Evolutionary conservation across 495 filamentous ascomycete genomes (phyloP).

Genomic region (Extremus antarcticus): DNA sequence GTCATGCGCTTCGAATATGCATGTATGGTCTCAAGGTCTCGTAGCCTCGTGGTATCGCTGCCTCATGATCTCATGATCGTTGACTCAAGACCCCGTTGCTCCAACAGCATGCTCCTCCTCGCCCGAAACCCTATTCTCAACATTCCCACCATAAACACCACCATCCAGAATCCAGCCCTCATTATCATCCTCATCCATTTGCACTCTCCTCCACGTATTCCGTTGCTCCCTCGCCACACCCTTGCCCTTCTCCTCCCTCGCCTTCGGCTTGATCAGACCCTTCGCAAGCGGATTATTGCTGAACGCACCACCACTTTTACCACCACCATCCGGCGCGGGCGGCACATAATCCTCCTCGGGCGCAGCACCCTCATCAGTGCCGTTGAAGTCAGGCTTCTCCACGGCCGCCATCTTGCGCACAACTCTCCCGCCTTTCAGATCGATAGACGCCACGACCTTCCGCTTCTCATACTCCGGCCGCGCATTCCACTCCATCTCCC

Average conservation of each 20-base stretch:
- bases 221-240: conserved; percentile 32
- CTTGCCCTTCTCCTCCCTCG: conserved; percentile 30
- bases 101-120: conserved; percentile 37
- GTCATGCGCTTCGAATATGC: no score
- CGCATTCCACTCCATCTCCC: conserved; percentile 84
- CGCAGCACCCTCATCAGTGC: conserved; percentile 27
- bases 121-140: conserved; percentile 32
- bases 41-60: background rate
- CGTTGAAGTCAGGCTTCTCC: conserved; percentile 30
- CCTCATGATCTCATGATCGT: background rate
- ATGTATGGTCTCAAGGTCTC: background rate
- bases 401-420: conserved; percentile 59
- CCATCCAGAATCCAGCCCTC: conserved; percentile 88
- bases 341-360: background rate
- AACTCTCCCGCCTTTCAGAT: conserved; percentile 57
- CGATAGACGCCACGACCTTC: conserved; percentile 74
- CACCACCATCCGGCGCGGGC: background rate
- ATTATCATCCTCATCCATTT: conserved; percentile 84
- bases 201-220: conserved; percentile 73
- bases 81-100: conserved; percentile 24
- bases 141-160: conserved; percentile 50
- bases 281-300: conserved; percentile 68
- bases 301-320: conserved; percentile 48
- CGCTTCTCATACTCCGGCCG: conserved; percentile 91
- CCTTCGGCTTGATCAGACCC: conserved; percentile 59